phyloP scores from a whole-genome alignment of 495 filamentous ascomycete species.

The Bombardia bombarda region DNA sequence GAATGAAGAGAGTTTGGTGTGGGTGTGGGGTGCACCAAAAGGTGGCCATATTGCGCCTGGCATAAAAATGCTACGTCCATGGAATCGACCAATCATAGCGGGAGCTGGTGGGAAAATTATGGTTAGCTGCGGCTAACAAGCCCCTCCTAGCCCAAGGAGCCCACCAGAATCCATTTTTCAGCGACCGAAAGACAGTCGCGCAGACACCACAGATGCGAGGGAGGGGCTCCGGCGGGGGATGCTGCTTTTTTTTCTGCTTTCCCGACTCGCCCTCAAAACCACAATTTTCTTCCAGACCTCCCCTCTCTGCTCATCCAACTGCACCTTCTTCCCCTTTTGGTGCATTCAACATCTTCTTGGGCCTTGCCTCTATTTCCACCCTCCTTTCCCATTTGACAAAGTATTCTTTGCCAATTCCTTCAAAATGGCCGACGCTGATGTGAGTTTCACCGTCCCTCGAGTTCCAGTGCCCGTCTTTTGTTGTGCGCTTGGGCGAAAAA shows the following conservation, averaged over 20 bases:
- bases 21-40: no score
- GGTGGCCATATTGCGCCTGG: no score
- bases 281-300: constrained; percentile 18
- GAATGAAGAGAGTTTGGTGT: no score
- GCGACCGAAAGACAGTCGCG: no score
- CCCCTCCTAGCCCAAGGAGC: no score
- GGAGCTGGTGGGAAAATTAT: no score
- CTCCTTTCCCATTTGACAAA: constrained; percentile 13
- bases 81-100: no score
- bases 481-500: constrained; percentile 18
- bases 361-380: constrained; percentile 18
- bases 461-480: constrained; percentile 5
- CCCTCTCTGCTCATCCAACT: constrained; percentile 14
- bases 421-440: constrained; percentile 46
- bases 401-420: constrained; percentile 28
- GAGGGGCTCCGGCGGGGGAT: constrained; percentile 9
- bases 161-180: no score
- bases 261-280: constrained; percentile 15
- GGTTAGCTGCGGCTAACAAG: no score
- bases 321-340: constrained; percentile 15
- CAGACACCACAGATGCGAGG: background rate
- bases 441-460: constrained; percentile 16
- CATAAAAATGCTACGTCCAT: no score
- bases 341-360: constrained; percentile 16
- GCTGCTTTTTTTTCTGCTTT: constrained; percentile 7